Evolutionary conservation across 306 rosid genomes (phyloP).

Genomic region (Cucurbita pepo): DNA sequence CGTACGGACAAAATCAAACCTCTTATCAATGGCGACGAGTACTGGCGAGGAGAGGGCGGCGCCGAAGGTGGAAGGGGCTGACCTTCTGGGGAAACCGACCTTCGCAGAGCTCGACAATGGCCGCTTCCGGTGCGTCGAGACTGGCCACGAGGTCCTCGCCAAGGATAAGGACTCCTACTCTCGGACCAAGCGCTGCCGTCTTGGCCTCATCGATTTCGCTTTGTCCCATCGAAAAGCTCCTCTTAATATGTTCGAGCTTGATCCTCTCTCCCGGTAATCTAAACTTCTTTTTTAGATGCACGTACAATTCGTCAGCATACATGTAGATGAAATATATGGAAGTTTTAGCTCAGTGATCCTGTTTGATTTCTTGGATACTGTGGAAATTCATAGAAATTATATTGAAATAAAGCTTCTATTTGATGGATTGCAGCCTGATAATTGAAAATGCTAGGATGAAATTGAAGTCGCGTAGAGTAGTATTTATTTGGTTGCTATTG

Average conservation of each 20-base stretch:
- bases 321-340: neutral
- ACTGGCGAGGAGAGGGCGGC: constrained; percentile 12
- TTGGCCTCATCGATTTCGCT: constrained; percentile 67
- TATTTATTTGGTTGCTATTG: neutral
- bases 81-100: constrained; percentile 60
- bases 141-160: constrained; percentile 61
- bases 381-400: neutral
- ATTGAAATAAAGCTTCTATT: neutral
- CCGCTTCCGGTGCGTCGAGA: constrained; percentile 68
- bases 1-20: neutral
- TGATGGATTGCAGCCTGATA: neutral
- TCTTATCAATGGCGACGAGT: constrained; percentile 18
- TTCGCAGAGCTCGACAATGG: constrained; percentile 56
- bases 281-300: neutral
- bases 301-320: neutral
- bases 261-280: constrained; percentile 65
- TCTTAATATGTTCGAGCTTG: constrained; percentile 66
- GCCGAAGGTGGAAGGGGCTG: constrained; percentile 46
- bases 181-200: constrained; percentile 65
- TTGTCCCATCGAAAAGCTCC: constrained; percentile 50
- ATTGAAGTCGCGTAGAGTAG: neutral
- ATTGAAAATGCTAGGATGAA: neutral
- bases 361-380: neutral
- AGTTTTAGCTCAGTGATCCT: neutral
- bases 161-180: constrained; percentile 60